Evolutionary conservation across 768 basidiomycete genomes (phyloP).

Genomic region (Naganishia randhawae): DNA sequence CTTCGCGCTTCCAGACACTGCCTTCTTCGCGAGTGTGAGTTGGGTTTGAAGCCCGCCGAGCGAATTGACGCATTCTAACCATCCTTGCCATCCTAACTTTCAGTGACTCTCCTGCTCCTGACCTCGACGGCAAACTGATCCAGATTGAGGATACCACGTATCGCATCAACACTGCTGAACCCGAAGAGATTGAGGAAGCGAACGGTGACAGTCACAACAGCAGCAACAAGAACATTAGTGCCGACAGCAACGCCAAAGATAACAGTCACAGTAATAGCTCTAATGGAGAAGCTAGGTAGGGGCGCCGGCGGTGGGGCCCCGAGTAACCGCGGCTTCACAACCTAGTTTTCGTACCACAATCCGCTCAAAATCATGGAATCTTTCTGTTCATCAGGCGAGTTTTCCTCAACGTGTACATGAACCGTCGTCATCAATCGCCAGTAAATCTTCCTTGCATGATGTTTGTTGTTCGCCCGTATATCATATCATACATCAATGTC

Average conservation of each 20-base stretch:
- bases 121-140: conserved; percentile 18
- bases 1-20: not conserved
- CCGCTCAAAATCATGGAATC: too few species aligned
- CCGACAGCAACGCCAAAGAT: not conserved
- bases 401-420: too few species aligned
- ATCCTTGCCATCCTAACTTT: not conserved
- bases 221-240: conserved; percentile 1
- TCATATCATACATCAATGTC: too few species aligned
- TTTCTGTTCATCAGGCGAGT: too few species aligned
- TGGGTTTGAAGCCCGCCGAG: not conserved
- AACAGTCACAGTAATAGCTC: not conserved
- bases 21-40: conserved; percentile 23
- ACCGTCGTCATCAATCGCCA: too few species aligned
- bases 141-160: conserved; percentile 20
- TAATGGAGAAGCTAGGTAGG: not conserved
- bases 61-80: not conserved
- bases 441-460: too few species aligned
- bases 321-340: too few species aligned
- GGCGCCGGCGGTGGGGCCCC: too few species aligned
- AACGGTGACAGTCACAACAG: not conserved
- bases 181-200: not conserved
- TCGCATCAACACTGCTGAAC: conserved; percentile 8
- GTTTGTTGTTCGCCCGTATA: too few species aligned
- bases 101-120: conserved; percentile 6
- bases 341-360: too few species aligned